These are phyloP conservation scores for Hymenoscyphus fraxineus DNA, from an alignment of 2,329 filamentous ascomycete species.

Conservation along the genomic window DNA sequence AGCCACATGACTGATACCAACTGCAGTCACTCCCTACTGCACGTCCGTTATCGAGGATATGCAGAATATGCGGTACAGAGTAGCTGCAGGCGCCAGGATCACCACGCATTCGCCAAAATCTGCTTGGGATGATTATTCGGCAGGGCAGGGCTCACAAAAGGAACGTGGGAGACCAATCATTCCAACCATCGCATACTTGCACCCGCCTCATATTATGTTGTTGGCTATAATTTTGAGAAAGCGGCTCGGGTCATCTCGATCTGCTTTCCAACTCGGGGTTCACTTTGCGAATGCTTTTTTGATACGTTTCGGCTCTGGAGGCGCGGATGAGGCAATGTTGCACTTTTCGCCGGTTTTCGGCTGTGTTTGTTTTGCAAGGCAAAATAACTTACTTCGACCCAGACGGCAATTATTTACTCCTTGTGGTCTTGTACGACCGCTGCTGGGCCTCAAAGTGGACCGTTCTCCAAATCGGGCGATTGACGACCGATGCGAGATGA, in stretches of 20 bases:
- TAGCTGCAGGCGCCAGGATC: slow-evolving; percentile 24
- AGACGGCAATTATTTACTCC: neutral
- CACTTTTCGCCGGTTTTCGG: slow-evolving; percentile 3
- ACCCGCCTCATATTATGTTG: slow-evolving; percentile 20
- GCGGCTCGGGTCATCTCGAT: neutral
- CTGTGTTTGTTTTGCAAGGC: neutral
- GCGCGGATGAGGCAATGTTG: slow-evolving; percentile 11
- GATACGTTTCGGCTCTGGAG: neutral
- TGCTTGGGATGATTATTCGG: slow-evolving; percentile 13
- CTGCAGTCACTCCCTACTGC: slow-evolving; percentile 15
- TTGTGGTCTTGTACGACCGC: neutral
- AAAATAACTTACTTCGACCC: neutral
- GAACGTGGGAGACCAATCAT: slow-evolving; percentile 23
- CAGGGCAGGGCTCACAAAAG: neutral
- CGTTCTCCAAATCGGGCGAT: neutral
- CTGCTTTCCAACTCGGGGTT: neutral
- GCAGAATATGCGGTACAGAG: too few species aligned
- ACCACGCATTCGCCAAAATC: slow-evolving; percentile 10
- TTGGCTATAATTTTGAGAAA: slow-evolving; percentile 12
- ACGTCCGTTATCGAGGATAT: slow-evolving; percentile 20
- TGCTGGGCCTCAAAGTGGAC: neutral
- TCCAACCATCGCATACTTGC: neutral
- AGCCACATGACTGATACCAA: slow-evolving; percentile 25
- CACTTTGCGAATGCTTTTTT: neutral
- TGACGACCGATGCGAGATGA: neutral